These are phyloP conservation scores for Musa acuminata DNA, from an alignment of 176 grass and related monocot genomes.

Conservation along the genomic window DNA sequence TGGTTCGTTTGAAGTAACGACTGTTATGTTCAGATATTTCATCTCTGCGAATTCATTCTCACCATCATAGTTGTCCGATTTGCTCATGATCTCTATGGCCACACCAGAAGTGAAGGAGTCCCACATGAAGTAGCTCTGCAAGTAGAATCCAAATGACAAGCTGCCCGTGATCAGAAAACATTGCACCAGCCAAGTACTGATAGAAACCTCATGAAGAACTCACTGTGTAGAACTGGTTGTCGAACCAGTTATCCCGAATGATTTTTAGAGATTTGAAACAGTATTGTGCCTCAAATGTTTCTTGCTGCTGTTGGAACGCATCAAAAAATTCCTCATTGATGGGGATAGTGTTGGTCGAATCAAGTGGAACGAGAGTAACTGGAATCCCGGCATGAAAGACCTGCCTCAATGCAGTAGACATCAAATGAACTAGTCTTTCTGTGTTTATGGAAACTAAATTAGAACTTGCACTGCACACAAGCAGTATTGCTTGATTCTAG, in stretches of 20 bases:
- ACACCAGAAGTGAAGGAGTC: conserved; percentile 72
- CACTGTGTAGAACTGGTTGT: conserved; percentile 62
- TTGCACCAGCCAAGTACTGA: background rate
- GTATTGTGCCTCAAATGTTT: conserved; percentile 69
- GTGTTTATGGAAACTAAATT: too few species aligned
- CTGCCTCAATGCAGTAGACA: conserved; percentile 9
- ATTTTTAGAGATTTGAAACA: conserved; percentile 73
- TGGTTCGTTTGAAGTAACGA: conserved; percentile 68
- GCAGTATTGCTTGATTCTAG: too few species aligned
- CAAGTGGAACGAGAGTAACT: conserved; percentile 80
- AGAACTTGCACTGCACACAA: too few species aligned
- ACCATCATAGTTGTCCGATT: conserved; percentile 28
- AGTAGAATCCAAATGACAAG: conserved; percentile 4
- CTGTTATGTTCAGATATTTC: conserved; percentile 65
- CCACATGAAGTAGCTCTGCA: conserved; percentile 90
- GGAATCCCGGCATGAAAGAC: conserved; percentile 80
- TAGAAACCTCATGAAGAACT: background rate
- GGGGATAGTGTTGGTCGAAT: conserved; percentile 85
- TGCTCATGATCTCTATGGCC: conserved; percentile 58
- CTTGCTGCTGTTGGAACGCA: conserved; percentile 42
- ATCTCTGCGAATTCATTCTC: conserved; percentile 76
- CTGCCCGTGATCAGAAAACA: background rate
- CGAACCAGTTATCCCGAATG: conserved; percentile 58
- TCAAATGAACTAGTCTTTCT: too few species aligned
- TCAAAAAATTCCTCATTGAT: conserved; percentile 60